phyloP scores from a whole-genome alignment of 768 basidiomycete species.

The Russula sp. region DNA sequence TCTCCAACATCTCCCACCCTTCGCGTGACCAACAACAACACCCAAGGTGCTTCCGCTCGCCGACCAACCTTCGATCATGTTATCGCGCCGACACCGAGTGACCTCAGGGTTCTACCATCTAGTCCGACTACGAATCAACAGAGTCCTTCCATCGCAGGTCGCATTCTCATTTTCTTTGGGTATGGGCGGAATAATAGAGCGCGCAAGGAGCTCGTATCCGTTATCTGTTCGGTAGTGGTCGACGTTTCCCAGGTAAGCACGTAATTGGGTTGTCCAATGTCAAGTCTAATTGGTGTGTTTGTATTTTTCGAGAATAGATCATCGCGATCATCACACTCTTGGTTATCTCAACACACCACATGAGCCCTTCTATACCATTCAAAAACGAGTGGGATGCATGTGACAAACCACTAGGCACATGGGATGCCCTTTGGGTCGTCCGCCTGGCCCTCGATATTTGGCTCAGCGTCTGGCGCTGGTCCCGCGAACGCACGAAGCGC shows the following conservation, averaged over 20 bases:
- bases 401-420: constrained; percentile 54
- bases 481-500: constrained; percentile 24
- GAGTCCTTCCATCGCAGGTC: constrained; percentile 13
- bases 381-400: constrained; percentile 57
- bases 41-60: neutral
- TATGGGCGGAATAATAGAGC: constrained; percentile 45
- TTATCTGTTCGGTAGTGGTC: constrained; percentile 45
- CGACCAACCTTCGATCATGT: neutral
- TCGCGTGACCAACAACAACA: neutral
- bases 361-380: constrained; percentile 36
- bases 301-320: constrained; percentile 34
- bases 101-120: neutral
- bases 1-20: neutral
- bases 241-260: constrained; percentile 45
- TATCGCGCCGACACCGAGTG: neutral
- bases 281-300: constrained; percentile 15
- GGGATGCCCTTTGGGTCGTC: constrained; percentile 59
- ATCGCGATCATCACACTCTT: constrained; percentile 45
- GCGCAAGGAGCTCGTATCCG: constrained; percentile 45
- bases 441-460: constrained; percentile 42
- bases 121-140: neutral
- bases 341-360: constrained; percentile 38
- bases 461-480: constrained; percentile 53
- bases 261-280: neutral
- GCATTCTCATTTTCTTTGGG: constrained; percentile 39